A percentile compares a stretch with the other conserved stretches of the same genome.
Evolutionary conservation across 2,329 filamentous ascomycete genomes (phyloP).

Genomic region (Lachnellula arida): DNA sequence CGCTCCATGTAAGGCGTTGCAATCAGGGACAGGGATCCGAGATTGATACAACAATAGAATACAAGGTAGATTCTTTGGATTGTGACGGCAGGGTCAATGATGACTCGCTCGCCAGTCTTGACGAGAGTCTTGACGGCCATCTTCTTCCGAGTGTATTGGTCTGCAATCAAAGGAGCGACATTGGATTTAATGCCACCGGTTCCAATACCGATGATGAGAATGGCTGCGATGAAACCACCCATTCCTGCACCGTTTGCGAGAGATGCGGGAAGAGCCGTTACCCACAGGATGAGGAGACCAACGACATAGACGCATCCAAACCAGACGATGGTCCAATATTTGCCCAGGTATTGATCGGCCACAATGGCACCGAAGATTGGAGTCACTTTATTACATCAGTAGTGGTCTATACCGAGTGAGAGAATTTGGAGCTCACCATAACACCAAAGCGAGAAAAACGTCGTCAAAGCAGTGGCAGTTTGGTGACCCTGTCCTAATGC

Average conservation of each 20-base stretch:
- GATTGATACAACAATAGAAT: constrained; percentile 67
- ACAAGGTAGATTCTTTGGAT: constrained; percentile 39
- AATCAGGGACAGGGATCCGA: constrained; percentile 50
- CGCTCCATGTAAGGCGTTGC: constrained; percentile 39
- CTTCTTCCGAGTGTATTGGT: constrained; percentile 45
- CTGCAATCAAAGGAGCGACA: constrained; percentile 57
- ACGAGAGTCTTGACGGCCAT: constrained; percentile 39
- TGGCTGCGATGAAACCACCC: constrained; percentile 48
- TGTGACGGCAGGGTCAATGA: constrained; percentile 55
- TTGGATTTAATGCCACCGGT: constrained; percentile 60
- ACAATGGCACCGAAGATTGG: constrained; percentile 41
- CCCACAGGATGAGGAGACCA: constrained; percentile 50
- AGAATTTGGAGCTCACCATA: constrained; percentile 36
- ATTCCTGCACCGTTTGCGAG: constrained; percentile 40
- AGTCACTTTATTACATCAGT: constrained; percentile 8
- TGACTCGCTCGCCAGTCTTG: constrained; percentile 53
- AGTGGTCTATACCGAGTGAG: too few species aligned
- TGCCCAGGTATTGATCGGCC: constrained; percentile 53
- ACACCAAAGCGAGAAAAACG: constrained; percentile 49
- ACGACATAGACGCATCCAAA: constrained; percentile 43
- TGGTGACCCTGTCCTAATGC: constrained; percentile 52
- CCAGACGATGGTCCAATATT: constrained; percentile 56
- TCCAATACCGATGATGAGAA: constrained; percentile 42
- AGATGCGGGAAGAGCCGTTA: constrained; percentile 47
- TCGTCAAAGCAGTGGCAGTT: constrained; percentile 49